These are phyloP conservation scores for Boletus fagicola DNA, from an alignment of 768 basidiomycete genomes.

Conservation along the genomic window DNA sequence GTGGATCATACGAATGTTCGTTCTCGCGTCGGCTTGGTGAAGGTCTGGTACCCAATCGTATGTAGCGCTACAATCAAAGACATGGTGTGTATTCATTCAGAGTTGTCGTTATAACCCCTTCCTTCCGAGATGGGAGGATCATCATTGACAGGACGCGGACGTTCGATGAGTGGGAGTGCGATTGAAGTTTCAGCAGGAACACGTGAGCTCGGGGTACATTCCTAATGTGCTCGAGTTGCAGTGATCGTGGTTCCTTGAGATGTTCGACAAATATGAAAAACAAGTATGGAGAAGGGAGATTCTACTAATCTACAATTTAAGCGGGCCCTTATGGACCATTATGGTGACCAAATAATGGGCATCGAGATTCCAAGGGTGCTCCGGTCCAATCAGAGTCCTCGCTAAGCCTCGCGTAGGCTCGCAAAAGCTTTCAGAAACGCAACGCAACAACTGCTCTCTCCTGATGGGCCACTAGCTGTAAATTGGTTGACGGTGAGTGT, in stretches of 20 bases:
- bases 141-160: neutral
- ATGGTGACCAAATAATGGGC: too few species aligned
- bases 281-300: neutral
- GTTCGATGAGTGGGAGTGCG: neutral
- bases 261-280: neutral
- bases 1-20: neutral
- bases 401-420: too few species aligned
- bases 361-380: too few species aligned
- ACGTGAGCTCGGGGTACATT: neutral
- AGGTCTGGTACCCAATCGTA: neutral
- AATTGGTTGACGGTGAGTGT: neutral
- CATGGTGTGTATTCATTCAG: constrained; percentile 1
- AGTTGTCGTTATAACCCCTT: neutral
- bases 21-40: neutral
- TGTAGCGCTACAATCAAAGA: neutral
- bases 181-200: neutral
- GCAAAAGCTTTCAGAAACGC: too few species aligned
- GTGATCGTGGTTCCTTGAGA: too few species aligned
- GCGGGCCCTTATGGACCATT: too few species aligned
- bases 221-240: neutral
- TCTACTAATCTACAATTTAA: too few species aligned
- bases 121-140: neutral
- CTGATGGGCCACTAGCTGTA: too few species aligned
- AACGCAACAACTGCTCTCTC: too few species aligned
- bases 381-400: too few species aligned